Evolutionary conservation across 495 filamentous ascomycete genomes (phyloP).

Genomic region (Annulohypoxylon maeteangense): DNA sequence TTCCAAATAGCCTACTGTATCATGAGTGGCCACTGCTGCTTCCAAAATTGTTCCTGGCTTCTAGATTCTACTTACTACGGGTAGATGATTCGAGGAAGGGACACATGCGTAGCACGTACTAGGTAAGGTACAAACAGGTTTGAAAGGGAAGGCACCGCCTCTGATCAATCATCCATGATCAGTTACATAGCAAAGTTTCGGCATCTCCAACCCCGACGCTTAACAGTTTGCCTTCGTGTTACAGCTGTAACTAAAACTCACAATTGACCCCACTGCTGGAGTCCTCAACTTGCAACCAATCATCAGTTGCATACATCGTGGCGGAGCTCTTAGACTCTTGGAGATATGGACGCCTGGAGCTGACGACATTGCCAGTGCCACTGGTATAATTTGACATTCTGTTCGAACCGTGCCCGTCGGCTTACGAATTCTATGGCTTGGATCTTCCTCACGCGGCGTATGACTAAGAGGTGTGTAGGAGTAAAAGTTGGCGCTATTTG

Average conservation of each 20-base stretch:
- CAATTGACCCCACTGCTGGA: constrained; percentile 17
- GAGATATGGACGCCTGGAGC: not conserved
- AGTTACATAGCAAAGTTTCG: constrained; percentile 23
- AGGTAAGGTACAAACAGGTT: constrained; percentile 10
- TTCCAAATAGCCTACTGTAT: not conserved
- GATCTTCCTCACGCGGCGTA: constrained; percentile 5
- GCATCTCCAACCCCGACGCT: constrained; percentile 26
- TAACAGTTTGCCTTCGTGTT: constrained; percentile 13
- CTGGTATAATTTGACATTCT: not conserved
- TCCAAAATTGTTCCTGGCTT: constrained; percentile 13
- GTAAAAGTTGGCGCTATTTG: not conserved
- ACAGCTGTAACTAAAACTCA: constrained; percentile 14
- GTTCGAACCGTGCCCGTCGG: not conserved
- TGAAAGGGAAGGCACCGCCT: constrained; percentile 20
- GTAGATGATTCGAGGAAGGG: constrained; percentile 28
- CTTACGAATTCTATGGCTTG: constrained; percentile 27
- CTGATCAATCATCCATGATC: not conserved
- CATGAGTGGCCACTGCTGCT: constrained; percentile 4
- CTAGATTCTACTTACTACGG: constrained; percentile 31
- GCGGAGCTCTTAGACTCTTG: constrained; percentile 32
- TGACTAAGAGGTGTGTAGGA: not conserved
- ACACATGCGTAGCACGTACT: not conserved
- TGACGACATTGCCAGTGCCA: not conserved
- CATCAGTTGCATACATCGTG: constrained; percentile 9
- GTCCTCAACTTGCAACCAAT: constrained; percentile 19